These are phyloP conservation scores for Geum urbanum DNA, from an alignment of 306 rosid genomes.

Conservation along the genomic window DNA sequence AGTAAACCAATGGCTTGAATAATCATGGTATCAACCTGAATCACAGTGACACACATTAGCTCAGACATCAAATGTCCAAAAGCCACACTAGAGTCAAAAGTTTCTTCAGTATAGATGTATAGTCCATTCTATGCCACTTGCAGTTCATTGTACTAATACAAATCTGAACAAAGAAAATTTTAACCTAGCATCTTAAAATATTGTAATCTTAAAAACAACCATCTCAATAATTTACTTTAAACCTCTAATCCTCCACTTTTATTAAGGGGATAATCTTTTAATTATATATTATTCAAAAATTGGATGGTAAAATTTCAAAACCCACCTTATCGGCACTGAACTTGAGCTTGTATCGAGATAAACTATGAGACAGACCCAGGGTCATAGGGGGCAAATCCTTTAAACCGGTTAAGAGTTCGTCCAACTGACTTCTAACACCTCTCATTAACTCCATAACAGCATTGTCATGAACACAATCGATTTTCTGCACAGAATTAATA, in stretches of 20 bases:
- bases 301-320: conserved; percentile 7
- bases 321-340: conserved; percentile 94
- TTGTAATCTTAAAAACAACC: not conserved
- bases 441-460: conserved; percentile 90
- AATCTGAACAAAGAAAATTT: not conserved
- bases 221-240: not conserved
- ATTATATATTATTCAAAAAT: not conserved
- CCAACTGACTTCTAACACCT: conserved; percentile 79
- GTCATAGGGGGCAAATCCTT: conserved; percentile 96
- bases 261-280: not conserved
- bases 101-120: not conserved
- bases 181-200: not conserved
- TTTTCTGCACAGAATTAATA: conserved; percentile 52
- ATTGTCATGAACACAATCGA: conserved; percentile 76
- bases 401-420: conserved; percentile 71
- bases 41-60: not conserved
- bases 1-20: conserved; percentile 97
- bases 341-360: conserved; percentile 82
- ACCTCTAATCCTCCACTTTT: not conserved
- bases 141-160: not conserved
- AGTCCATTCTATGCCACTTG: not conserved
- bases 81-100: not conserved
- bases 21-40: conserved; percentile 92
- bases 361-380: conserved; percentile 91
- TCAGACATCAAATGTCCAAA: no score